Base-by-base conservation (phyloP, 768 basidiomycete species). In the Collybiopsis confluens region DNA sequence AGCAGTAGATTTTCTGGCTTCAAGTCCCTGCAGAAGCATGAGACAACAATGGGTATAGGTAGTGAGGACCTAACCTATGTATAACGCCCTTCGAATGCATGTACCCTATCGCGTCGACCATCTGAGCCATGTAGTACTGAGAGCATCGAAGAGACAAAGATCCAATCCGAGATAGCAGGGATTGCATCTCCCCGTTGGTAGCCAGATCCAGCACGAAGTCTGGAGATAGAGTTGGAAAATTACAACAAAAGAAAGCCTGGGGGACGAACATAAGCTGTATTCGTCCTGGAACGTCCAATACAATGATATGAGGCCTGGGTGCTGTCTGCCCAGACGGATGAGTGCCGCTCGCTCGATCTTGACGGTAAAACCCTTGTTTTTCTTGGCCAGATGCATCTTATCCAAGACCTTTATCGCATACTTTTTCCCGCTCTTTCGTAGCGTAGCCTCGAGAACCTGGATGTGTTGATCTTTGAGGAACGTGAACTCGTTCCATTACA, bases 11-110 rank as follows among this genome's bases (percentile, higher is more conserved):
- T 98, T 68, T 90, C 89, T 9, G 89, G 89, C 65, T 91, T 90
- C 28, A 91, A 75, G 64, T 91, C 88, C 53, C 85, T 85, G 66
- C 13, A 45, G 55, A 40, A 41, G 18, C 44, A 42, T 42, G 1
- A 41, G 55, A 49, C 55, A 52, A 52, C 38, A 55, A 46, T 30
- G 23, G 50, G 24, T 37, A 38, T 45, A 56, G 41, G 41, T 54
- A 35, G 27, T 33, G 59, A 43, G 52, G 9, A 26, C 52, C 70
- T 37, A 45, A 83, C 76, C 96, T 86, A 64, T 99, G 97, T 42
- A 95, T 85, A 49, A 99, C 85, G 4, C 90, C 90, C 60, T 87
- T 88, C 49, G 78, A 75, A 65, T 98, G 97, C 80, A 99, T 96
- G 69, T 87, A 96, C 43, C 83, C 83, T 55, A 98, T 72, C 0